Evolutionary conservation across 2,329 filamentous ascomycete genomes (phyloP), one percentile per base, ranked within the genome.

Genomic region (Sporothrix globosa): DNA sequence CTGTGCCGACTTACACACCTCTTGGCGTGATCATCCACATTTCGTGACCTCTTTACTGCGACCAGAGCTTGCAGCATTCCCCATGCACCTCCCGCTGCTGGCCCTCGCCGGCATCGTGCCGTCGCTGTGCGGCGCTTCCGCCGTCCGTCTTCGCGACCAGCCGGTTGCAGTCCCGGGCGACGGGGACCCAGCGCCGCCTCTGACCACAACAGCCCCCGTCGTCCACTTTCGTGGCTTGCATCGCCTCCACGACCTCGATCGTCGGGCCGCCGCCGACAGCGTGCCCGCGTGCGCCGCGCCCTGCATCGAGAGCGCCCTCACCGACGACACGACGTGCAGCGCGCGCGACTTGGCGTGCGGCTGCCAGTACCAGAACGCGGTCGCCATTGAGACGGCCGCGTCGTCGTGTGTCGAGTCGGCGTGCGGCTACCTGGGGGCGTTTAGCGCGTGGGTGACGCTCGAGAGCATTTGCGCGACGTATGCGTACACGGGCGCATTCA

Each of bases 311-410:
- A 68, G 66, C 53, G 71, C 69, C 14, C n/a, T 74, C 39, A 65
- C 56, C n/a, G 69, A 73, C 14, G 71, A 71, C 44, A 72, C 71
- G 17, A 60, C 69, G 19, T 74, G 73, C 63, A 21, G 54, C 19
- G 19, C 65, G 21, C 50, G 17, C 48, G 73, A 74, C 41, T n/a
- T 60, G 19, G 61, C 39, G 14, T 74, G 73, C 63, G 70, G 54
- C 65, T 74, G 73, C 69, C 9, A 58, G 48, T n/a, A 19, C 46
- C 50, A 17, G 39, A 73, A 72, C 14, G 71, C 48, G 0, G 3
- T 56, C 21, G 63, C 50, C 30, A 71, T 73, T 30, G 30, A 56
- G 50, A 24, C 46, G 19, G 70, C 21, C 4, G 70, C 73, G 6
- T n/a, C 30, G 6, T 2, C 11, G 39, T 73, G 73, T 17, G 67